Conservation (phyloP, 805 yeast species). For the Saturnispora saitoi region DNA sequence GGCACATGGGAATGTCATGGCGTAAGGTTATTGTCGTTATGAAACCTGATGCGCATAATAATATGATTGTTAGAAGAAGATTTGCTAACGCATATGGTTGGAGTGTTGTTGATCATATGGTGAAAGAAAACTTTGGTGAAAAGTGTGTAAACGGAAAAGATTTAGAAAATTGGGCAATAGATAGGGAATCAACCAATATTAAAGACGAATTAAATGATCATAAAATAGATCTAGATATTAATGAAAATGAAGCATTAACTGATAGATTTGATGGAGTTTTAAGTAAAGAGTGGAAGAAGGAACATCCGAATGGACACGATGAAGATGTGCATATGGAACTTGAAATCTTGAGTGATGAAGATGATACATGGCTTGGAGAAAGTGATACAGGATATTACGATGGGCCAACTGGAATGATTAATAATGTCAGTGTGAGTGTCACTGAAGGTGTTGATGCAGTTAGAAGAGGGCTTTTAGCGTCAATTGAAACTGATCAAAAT, state of each 20-base stretch:
- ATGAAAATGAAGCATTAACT: constrained; percentile 15
- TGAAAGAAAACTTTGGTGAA: constrained; percentile 49
- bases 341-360: constrained; percentile 10
- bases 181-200: constrained; percentile 5
- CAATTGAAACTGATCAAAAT: constrained; percentile 3
- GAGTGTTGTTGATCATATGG: constrained; percentile 82
- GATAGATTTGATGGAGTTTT: constrained; percentile 18
- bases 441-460: constrained; percentile 18
- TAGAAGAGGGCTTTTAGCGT: constrained; percentile 3
- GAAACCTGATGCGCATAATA: constrained; percentile 92
- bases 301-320: constrained; percentile 8
- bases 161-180: constrained; percentile 16
- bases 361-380: constrained; percentile 47
- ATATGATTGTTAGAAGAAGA: constrained; percentile 77
- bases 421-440: constrained; percentile 40
- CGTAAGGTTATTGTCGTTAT: constrained; percentile 80
- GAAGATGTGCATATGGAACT: constrained; percentile 12
- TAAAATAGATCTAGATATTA: constrained; percentile 7
- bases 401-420: constrained; percentile 66
- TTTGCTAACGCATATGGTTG: constrained; percentile 94
- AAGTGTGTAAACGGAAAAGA: constrained; percentile 21
- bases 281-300: constrained; percentile 30
- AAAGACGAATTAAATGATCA: background rate
- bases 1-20: constrained; percentile 84
- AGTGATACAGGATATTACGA: constrained; percentile 35